Conservation (phyloP, 495 filamentous ascomycete genomes). For the Sporormia fimetaria region DNA sequence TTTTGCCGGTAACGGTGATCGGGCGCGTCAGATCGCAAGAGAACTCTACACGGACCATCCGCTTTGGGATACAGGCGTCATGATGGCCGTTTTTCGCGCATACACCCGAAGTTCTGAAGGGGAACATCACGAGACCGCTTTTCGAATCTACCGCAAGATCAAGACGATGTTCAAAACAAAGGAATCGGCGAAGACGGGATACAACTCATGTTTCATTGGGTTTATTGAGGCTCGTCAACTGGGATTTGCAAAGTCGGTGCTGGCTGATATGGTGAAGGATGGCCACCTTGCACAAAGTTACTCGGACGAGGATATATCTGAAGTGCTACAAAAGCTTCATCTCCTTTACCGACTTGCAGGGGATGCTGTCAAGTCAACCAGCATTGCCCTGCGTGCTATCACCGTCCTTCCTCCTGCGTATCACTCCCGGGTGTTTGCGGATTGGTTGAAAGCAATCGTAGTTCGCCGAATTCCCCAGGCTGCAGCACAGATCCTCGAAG, state of each 20-base stretch:
- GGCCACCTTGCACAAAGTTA: slow-evolving; percentile 1
- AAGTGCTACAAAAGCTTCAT: slow-evolving; percentile 8
- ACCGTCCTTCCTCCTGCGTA: slow-evolving; percentile 10
- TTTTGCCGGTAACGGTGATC: slow-evolving; percentile 8
- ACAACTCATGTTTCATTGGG: slow-evolving; percentile 13
- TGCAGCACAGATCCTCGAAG: slow-evolving; percentile 16
- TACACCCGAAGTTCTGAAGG: slow-evolving; percentile 1
- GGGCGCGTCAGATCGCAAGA: slow-evolving; percentile 14
- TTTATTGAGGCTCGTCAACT: slow-evolving; percentile 18
- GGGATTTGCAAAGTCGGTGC: slow-evolving; percentile 7
- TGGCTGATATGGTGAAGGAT: slow-evolving; percentile 15
- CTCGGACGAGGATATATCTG: not conserved
- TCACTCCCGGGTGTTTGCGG: slow-evolving; percentile 12
- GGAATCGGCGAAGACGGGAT: slow-evolving; percentile 9
- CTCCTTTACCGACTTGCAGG: slow-evolving; percentile 16
- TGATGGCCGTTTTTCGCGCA: slow-evolving; percentile 15
- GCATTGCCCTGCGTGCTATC: slow-evolving; percentile 11
- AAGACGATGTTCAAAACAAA: not conserved
- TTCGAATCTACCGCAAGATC: slow-evolving; percentile 7
- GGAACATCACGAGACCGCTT: slow-evolving; percentile 7
- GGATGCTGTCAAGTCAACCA: slow-evolving; percentile 13
- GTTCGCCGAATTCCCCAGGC: slow-evolving; percentile 6
- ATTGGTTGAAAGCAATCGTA: slow-evolving; percentile 17
- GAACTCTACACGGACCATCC: slow-evolving; percentile 16
- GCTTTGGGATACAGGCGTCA: slow-evolving; percentile 3